A percentile compares a stretch with the other conserved stretches of the same genome.
These are phyloP conservation scores for Nitzschia palea DNA, from an alignment of 108 stramenopile genomes.

Conservation along the genomic window DNA sequence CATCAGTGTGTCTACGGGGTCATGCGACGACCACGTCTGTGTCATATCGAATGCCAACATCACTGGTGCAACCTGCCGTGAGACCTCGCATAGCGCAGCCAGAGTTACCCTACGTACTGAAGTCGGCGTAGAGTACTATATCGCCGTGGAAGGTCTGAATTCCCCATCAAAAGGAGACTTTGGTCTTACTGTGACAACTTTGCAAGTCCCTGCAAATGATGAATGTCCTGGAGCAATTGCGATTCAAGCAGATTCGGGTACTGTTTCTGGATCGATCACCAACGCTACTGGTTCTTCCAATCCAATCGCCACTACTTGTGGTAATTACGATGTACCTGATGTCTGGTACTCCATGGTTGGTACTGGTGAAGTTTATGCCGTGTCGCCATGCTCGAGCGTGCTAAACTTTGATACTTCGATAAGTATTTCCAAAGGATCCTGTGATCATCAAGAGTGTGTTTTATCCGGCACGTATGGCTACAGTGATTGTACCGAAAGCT, in stretches of 20 bases:
- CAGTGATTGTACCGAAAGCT: neutral
- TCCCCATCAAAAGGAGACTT: conserved; percentile 8
- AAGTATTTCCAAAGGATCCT: conserved; percentile 13
- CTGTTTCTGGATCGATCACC: neutral
- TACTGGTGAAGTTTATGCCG: conserved; percentile 16
- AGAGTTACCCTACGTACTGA: conserved; percentile 5
- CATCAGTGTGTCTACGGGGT: conserved; percentile 4
- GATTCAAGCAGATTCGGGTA: neutral
- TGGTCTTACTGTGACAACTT: conserved; percentile 1
- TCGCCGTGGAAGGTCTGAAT: neutral
- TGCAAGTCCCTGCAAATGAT: conserved; percentile 16
- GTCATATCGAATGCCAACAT: neutral
- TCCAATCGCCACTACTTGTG: neutral
- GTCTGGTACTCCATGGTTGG: conserved; percentile 28
- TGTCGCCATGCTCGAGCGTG: conserved; percentile 9
- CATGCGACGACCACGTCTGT: conserved; percentile 9
- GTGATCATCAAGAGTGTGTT: conserved; percentile 2
- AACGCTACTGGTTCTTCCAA: neutral
- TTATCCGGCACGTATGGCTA: conserved; percentile 5
- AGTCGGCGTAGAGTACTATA: neutral
- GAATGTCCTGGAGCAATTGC: conserved; percentile 1
- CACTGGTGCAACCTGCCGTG: conserved; percentile 3
- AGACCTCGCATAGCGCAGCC: neutral
- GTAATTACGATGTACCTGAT: neutral
- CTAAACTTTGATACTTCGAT: conserved; percentile 20